Evolutionary conservation across 345 rosid genomes (phyloP).

Genomic region (Rhodomyrtus tomentosa): DNA sequence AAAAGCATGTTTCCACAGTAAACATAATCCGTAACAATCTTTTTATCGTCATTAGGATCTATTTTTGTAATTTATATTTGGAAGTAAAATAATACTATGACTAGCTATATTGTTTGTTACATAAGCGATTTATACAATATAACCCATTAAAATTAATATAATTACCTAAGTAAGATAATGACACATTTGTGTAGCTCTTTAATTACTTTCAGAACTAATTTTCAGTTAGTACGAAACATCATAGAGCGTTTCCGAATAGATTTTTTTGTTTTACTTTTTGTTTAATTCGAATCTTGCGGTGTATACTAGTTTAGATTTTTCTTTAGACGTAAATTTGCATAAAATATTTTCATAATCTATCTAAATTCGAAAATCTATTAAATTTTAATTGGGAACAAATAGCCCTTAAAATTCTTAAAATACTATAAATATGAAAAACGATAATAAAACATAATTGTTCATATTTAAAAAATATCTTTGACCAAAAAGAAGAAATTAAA

Average conservation of each 20-base stretch:
- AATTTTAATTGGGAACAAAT: fast-evolving
- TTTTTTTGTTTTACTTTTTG: no score
- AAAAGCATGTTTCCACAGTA: neutral
- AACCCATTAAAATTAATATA: neutral
- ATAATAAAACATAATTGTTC: neutral
- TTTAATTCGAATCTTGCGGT: no score
- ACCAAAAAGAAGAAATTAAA: neutral
- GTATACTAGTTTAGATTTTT: no score
- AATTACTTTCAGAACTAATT: no score
- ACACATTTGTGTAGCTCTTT: fast-evolving
- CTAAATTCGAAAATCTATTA: neutral
- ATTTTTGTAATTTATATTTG: neutral
- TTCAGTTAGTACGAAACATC: neutral
- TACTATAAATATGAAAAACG: no score
- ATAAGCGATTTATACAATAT: fast-evolving
- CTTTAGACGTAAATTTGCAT: neutral
- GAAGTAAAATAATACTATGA: neutral
- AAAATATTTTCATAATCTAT: neutral
- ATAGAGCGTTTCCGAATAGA: no score
- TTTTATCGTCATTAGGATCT: neutral
- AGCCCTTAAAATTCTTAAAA: neutral
- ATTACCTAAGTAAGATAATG: neutral
- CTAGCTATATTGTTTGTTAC: fast-evolving
- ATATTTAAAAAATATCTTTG: no score
- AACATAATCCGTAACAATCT: neutral